phyloP scores from a whole-genome alignment of 352 stramenopile species.

The Phytophthora boehmeriae region DNA sequence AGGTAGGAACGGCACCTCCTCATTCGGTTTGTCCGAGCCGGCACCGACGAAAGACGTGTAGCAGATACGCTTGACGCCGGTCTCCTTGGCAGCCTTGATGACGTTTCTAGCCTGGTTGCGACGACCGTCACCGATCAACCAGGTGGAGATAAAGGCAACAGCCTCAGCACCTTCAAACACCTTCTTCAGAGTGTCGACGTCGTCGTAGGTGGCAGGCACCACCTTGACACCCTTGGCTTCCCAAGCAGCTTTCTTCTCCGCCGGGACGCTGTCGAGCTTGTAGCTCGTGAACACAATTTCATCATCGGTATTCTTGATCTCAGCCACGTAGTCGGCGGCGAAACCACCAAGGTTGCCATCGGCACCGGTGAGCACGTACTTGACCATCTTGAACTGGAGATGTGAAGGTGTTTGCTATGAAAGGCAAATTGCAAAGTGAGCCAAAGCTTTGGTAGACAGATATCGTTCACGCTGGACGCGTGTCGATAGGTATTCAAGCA shows the following conservation, averaged over 20 bases:
- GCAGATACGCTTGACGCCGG: constrained; percentile 13
- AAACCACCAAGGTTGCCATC: constrained; percentile 23
- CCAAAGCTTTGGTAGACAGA: neutral
- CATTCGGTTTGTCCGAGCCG: neutral
- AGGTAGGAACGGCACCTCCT: constrained; percentile 11
- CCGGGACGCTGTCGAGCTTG: constrained; percentile 17
- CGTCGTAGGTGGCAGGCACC: constrained; percentile 1
- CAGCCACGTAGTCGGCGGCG: constrained; percentile 13
- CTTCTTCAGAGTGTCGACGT: constrained; percentile 14
- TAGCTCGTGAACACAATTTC: constrained; percentile 21
- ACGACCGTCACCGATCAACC: constrained; percentile 11
- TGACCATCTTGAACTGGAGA: constrained; percentile 8
- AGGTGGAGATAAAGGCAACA: constrained; percentile 17
- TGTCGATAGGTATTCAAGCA: neutral
- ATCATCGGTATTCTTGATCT: constrained; percentile 13
- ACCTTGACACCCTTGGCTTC: constrained; percentile 1
- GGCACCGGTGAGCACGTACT: constrained; percentile 22
- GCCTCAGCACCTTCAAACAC: constrained; percentile 15
- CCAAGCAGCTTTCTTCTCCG: constrained; percentile 11
- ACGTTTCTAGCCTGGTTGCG: constrained; percentile 12
- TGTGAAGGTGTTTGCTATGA: constrained; percentile 8
- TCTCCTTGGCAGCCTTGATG: constrained; percentile 7
- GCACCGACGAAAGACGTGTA: constrained; percentile 10
- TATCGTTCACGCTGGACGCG: neutral
- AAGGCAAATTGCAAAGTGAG: constrained; percentile 23